Evolutionary conservation across 2,329 filamentous ascomycete genomes (phyloP).

Genomic region (Alternaria ventricosa): DNA sequence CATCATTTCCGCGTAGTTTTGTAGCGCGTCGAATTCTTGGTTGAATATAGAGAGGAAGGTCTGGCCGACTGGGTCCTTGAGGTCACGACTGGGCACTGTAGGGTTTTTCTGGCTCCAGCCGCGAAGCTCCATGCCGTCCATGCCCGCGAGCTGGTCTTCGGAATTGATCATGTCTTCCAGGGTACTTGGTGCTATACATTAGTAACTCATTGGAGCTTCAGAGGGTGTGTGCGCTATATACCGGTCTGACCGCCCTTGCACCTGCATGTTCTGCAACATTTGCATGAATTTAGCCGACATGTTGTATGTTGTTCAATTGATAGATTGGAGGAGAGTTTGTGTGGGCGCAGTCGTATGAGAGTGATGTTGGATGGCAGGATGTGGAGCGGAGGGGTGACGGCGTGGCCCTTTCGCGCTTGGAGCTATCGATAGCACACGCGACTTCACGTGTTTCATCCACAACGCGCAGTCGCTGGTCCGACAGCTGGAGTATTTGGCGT

Average conservation of each 20-base stretch:
- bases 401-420: neutral
- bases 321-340: neutral
- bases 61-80: conserved; percentile 16
- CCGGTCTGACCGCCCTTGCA: conserved; percentile 13
- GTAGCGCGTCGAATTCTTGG: conserved; percentile 1
- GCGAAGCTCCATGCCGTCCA: conserved; percentile 24
- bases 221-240: neutral
- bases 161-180: conserved; percentile 16
- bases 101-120: conserved; percentile 14
- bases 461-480: neutral
- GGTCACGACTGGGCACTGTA: conserved; percentile 16
- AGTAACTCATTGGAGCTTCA: neutral
- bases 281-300: conserved; percentile 21
- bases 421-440: conserved; percentile 4
- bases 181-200: conserved; percentile 1
- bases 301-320: neutral
- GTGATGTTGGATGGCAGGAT: neutral
- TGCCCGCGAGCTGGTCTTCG: conserved; percentile 15
- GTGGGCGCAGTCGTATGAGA: neutral
- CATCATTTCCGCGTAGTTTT: conserved; percentile 6
- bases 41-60: conserved; percentile 9
- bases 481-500: neutral
- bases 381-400: neutral
- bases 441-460: neutral
- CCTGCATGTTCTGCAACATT: conserved; percentile 21